Base-by-base conservation (phyloP, 441 rosid genomes). In the Eruca vesicaria region DNA sequence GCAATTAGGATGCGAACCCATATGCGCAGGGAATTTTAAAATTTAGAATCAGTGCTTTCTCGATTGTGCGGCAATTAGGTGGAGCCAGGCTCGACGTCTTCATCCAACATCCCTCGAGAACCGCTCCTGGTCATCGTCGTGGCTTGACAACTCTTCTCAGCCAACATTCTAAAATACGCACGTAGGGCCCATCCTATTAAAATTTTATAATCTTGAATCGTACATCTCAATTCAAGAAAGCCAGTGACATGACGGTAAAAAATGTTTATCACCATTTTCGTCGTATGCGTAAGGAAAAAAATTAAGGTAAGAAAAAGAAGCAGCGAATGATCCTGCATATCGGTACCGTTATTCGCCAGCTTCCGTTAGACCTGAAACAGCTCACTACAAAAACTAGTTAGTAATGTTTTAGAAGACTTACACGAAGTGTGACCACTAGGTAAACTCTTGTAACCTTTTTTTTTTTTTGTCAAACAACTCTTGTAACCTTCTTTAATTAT, bases 371-470 rank as follows among this genome's bases (percentile, higher is more conserved):
- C 31, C 20, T 4, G 3, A 43, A 38, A 36, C 45, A 11, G n/a
- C 11, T 41, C 29, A 41, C 23, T 18, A 12, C 50, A n/a, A n/a
- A 62, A 12, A n/a, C 9, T 26, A 9, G 12, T 15, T 9, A 32
- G 5, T 45, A 15, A 35, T 28, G 53, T n/a, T 41, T 74, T 18
- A 36, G 26, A 50, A 36, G 3, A 70, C 86, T 77, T 71, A 83
- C 88, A 86, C 3, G 87, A 86, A 69, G 82, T 80, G 74, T 86
- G 87, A 41, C 88, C 90, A 53, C 90, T 83, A 21, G 90, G 90
- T 28, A 86, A 86, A 62, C 90, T 86, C 68, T 84, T 83, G 79
- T 84, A 83, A 57, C 89, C 84, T 82, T 86, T 87, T 75, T 75
- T 83, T n/a, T n/a, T n/a, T n/a, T n/a, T n/a, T n/a, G n/a, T n/a